phyloP scores from a whole-genome alignment of 2,329 filamentous ascomycete genomes.

The Colletotrichum graminicola region DNA sequence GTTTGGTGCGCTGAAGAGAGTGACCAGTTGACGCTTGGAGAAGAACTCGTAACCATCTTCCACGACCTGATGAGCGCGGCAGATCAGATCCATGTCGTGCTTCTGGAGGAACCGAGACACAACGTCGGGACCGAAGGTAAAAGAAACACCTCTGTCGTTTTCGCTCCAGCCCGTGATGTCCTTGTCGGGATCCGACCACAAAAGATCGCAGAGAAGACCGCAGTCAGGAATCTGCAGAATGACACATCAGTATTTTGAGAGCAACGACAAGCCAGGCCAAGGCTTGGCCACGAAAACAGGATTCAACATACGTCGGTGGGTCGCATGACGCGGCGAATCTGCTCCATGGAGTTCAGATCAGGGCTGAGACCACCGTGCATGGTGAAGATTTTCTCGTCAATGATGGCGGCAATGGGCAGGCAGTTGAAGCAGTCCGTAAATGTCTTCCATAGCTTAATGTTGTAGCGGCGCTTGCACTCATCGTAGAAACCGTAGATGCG shows the following conservation, averaged over 20 bases:
- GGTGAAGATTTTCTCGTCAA: constrained; percentile 99
- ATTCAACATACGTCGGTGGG: constrained; percentile 90
- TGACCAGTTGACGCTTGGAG: constrained; percentile 97
- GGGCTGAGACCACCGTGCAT: constrained; percentile 99
- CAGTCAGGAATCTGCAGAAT: constrained; percentile 91
- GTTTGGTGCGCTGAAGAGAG: constrained; percentile 97
- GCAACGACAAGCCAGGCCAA: constrained; percentile 7
- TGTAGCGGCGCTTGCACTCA: constrained; percentile 98
- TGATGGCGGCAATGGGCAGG: constrained; percentile 96
- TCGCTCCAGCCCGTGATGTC: constrained; percentile 99
- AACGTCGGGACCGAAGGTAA: constrained; percentile 97
- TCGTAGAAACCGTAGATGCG: constrained; percentile 99
- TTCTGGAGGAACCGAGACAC: constrained; percentile 98
- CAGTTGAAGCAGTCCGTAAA: constrained; percentile 99
- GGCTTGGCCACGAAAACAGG: constrained; percentile 35
- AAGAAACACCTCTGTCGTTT: constrained; percentile 98
- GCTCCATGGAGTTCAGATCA: constrained; percentile 99
- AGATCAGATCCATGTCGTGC: constrained; percentile 99
- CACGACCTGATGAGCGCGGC: constrained; percentile 97
- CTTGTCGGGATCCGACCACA: constrained; percentile 99
- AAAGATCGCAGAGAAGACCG: constrained; percentile 93
- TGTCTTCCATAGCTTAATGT: constrained; percentile 99
- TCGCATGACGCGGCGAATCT: constrained; percentile 98
- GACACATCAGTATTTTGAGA: constrained; percentile 9
- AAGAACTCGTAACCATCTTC: constrained; percentile 99